Evolutionary conservation across 2,329 filamentous ascomycete genomes (phyloP).

Genomic region (Pestalotiopsis fici): DNA sequence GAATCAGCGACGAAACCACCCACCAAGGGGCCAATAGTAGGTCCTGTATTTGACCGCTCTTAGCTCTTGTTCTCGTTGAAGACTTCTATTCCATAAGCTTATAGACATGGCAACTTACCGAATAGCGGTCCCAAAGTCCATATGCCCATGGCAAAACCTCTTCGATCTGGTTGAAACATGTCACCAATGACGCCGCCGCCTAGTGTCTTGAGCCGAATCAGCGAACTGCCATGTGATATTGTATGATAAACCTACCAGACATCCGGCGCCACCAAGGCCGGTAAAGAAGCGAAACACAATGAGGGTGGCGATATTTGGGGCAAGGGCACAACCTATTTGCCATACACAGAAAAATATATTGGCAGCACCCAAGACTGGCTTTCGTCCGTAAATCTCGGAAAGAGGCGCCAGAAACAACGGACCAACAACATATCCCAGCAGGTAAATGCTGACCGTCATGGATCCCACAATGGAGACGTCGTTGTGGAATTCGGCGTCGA

Average conservation of each 20-base stretch:
- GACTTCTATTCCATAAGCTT: too few relatives aligned
- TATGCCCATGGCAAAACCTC: conserved; percentile 46
- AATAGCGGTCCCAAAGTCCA: conserved; percentile 46
- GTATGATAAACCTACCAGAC: conserved; percentile 28
- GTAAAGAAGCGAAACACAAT: conserved; percentile 59
- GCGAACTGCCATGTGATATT: neutral
- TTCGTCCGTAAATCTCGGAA: conserved; percentile 64
- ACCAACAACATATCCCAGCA: conserved; percentile 57
- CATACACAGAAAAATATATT: conserved; percentile 60
- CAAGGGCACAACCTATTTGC: conserved; percentile 63
- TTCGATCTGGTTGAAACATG: conserved; percentile 44
- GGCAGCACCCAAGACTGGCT: conserved; percentile 53
- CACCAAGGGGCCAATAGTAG: conserved; percentile 44
- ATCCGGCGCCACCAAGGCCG: conserved; percentile 55
- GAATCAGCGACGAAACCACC: conserved; percentile 46
- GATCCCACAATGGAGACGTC: conserved; percentile 40
- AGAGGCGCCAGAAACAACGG: conserved; percentile 57
- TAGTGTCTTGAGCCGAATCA: conserved; percentile 33
- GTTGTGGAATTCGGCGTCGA: conserved; percentile 46
- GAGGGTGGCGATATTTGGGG: conserved; percentile 50
- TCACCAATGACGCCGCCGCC: conserved; percentile 56
- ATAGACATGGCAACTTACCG: conserved; percentile 24
- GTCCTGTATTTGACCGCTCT: conserved; percentile 23
- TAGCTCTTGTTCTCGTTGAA: neutral
- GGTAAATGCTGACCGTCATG: conserved; percentile 60